Evolutionary conservation across 495 filamentous ascomycete species (phyloP).

Genomic region (Clavariopsis aquatica): DNA sequence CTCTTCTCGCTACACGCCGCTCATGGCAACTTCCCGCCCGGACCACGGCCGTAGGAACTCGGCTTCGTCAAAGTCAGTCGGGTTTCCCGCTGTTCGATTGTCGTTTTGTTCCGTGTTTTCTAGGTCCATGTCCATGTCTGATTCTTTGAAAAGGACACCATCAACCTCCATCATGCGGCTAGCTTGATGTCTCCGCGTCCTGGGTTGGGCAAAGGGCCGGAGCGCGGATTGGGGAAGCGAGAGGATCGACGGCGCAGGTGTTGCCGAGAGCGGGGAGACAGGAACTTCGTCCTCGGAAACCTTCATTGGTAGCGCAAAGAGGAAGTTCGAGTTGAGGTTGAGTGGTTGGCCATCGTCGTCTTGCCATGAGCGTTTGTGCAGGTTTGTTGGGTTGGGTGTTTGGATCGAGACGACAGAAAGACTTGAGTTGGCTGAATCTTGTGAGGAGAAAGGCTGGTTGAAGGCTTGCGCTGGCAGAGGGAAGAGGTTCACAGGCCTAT

Average conservation of each 20-base stretch:
- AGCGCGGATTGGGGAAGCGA: conserved; percentile 19
- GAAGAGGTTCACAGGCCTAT: conserved; percentile 17
- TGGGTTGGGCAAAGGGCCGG: conserved; percentile 36
- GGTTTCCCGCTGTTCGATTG: conserved; percentile 2
- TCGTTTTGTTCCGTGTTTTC: conserved; percentile 28
- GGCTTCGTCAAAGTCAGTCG: conserved; percentile 45
- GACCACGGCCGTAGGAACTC: conserved; percentile 42
- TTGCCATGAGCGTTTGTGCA: conserved; percentile 31
- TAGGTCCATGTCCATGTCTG: conserved; percentile 39
- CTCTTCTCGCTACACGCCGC: conserved; percentile 13
- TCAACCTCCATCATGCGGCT: conserved; percentile 28
- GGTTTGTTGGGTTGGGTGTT: conserved; percentile 23
- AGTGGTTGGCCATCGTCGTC: conserved; percentile 22
- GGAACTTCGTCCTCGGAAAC: conserved; percentile 31
- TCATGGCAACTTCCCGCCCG: conserved; percentile 37
- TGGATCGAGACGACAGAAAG: conserved; percentile 13
- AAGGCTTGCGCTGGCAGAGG: conserved; percentile 24
- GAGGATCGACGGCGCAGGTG: conserved; percentile 14
- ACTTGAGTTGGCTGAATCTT: conserved; percentile 15
- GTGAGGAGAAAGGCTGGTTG: conserved; percentile 32
- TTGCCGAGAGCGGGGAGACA: conserved; percentile 30
- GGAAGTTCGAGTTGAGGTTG: conserved; percentile 11
- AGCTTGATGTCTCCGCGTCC: conserved; percentile 16
- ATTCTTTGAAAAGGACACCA: conserved; percentile 32
- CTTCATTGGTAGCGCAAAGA: conserved; percentile 24